Percentiles rank a stretch among this genome's conserved stretches.
Conservation (phyloP, 2,329 filamentous ascomycete species). For the Aspergillus clavatus region DNA sequence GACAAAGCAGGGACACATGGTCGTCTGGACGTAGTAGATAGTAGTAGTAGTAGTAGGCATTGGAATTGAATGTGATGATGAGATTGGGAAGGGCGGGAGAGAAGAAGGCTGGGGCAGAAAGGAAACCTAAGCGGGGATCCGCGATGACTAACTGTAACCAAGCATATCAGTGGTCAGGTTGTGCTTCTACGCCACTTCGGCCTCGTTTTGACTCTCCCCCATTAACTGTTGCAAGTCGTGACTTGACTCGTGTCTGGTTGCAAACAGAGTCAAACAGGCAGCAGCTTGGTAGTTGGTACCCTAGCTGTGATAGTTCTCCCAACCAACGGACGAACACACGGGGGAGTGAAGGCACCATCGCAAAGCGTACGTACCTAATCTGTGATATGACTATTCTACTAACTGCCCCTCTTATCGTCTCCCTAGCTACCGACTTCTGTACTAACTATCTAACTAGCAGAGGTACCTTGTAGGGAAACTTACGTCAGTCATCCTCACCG, state of each 20-base stretch:
- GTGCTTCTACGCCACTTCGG: slow-evolving; percentile 15
- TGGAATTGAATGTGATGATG: background rate
- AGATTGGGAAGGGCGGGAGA: slow-evolving; percentile 6
- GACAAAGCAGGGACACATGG: slow-evolving; percentile 10
- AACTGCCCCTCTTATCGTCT: background rate
- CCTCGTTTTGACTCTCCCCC: slow-evolving; percentile 1
- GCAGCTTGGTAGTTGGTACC: no score
- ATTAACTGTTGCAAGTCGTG: no score
- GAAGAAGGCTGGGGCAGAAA: slow-evolving; percentile 7
- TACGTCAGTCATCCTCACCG: slow-evolving; percentile 12
- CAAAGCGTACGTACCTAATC: no score
- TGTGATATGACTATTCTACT: background rate
- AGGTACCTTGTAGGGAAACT: background rate
- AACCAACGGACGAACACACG: no score
- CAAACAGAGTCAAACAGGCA: slow-evolving; percentile 19
- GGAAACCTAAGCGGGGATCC: slow-evolving; percentile 17
- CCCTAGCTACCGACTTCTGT: no score
- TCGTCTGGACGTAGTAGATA: no score
- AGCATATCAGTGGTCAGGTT: slow-evolving; percentile 12
- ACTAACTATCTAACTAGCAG: background rate
- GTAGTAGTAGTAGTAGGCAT: background rate
- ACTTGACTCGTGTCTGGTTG: slow-evolving; percentile 12
- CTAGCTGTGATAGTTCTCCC: no score
- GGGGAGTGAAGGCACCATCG: no score
- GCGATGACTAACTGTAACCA: slow-evolving; percentile 19